Percentiles rank a stretch among this genome's conserved stretches.
Conservation (phyloP, 1,139 yeast genomes). For the Taphrina pruni region DNA sequence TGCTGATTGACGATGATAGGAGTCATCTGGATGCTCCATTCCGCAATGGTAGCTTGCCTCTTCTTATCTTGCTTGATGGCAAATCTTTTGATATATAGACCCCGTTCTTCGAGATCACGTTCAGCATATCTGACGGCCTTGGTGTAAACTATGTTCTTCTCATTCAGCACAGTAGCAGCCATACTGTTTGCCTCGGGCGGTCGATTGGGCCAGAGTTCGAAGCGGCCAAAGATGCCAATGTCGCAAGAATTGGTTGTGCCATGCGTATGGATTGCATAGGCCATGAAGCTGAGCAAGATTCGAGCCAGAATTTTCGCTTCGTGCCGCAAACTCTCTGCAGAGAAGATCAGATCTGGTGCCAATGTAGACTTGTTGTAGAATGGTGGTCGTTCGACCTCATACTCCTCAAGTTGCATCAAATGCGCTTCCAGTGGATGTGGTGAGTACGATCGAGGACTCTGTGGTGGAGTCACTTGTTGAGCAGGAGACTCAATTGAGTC, state of each 20-base stretch:
- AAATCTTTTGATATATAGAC: conserved; percentile 20
- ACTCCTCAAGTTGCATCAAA: conserved; percentile 19
- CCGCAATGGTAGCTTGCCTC: conserved; percentile 12
- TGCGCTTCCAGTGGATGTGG: conserved; percentile 32
- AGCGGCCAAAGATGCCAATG: conserved; percentile 21
- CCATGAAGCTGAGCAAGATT: conserved; percentile 29
- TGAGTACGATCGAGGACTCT: conserved; percentile 18
- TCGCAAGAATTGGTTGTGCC: conserved; percentile 28
- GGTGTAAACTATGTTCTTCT: conserved; percentile 27
- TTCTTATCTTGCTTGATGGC: conserved; percentile 24
- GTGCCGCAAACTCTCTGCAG: conserved; percentile 27
- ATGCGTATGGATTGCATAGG: conserved; percentile 22
- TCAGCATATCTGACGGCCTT: conserved; percentile 21
- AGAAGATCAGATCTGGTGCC: conserved; percentile 30
- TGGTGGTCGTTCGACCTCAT: conserved; percentile 25
- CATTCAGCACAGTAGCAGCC: conserved; percentile 22
- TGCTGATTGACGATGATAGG: conserved; percentile 5
- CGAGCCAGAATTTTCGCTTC: conserved; percentile 23
- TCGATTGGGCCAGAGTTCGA: conserved; percentile 29
- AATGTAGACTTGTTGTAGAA: conserved; percentile 21
- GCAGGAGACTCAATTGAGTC: conserved; percentile 1
- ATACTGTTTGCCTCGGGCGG: conserved; percentile 20
- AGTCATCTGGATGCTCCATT: conserved; percentile 16
- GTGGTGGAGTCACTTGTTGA: conserved; percentile 18
- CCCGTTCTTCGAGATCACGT: conserved; percentile 23